Percentiles rank a stretch among this genome's conserved stretches.
phyloP scores from a whole-genome alignment of 148 eudicot genomes.

The Euryodendron excelsum region DNA sequence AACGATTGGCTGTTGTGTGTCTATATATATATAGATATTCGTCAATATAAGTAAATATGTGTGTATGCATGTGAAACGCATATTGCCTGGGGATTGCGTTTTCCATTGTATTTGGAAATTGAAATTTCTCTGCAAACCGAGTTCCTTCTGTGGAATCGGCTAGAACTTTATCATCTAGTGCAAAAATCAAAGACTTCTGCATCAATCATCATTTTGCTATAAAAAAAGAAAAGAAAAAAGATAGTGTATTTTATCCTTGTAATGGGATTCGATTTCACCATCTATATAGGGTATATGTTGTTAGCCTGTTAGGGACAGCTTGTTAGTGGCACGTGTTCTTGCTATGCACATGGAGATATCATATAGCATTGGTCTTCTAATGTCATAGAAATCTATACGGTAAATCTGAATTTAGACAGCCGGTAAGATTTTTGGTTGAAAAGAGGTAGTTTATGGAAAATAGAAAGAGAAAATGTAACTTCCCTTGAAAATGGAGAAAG shows the following conservation, averaged over 20 bases:
- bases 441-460: no score
- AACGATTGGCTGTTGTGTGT: background rate
- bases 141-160: background rate
- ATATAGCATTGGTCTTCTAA: background rate
- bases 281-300: background rate
- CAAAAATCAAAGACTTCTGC: background rate
- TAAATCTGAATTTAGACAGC: background rate
- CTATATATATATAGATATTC: background rate
- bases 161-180: background rate
- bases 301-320: background rate
- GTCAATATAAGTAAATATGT: no score
- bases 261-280: background rate
- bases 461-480: background rate
- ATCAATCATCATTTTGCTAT: background rate
- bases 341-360: background rate
- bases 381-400: background rate
- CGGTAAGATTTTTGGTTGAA: background rate
- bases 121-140: background rate
- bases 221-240: no score
- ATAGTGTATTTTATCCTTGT: no score
- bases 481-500: no score
- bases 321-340: no score
- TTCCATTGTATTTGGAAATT: background rate
- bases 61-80: no score
- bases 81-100: background rate